Evolutionary conservation across 257 asterid genomes (phyloP), one percentile per base, ranked within the genome.

Genomic region (Buddleja alternifolia): DNA sequence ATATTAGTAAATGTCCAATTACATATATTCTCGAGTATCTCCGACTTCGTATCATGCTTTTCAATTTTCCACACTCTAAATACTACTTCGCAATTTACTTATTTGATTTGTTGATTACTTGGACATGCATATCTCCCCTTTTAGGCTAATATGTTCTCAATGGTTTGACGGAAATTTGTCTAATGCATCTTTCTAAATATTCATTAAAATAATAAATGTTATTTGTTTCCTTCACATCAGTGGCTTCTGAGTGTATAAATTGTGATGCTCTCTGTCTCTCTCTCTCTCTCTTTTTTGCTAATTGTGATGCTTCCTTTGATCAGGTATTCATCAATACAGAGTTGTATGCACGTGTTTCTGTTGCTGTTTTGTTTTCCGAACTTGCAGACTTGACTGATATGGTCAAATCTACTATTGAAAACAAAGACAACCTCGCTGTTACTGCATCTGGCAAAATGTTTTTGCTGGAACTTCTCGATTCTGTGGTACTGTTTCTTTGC

Each of bases 311-410:
- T 78, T 65, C 56, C 24, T 78, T 41, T 77, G 74, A 72, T 80
- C 88, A 89, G 94, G 97, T 75, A 75, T 93, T 90, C 73, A 81
- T 93, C 79, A 93, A 93, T 78, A 90, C 98, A 42, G 98, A 93
- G 77, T 81, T 93, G 69, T 93, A 86, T 86, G 98, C 97, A 44
- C 96, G 98, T 50, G 98, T 93, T 71, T 93, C 97, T 58, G 92
- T 93, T 70, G 95, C 98, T 16, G 97, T 86, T 52, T 61, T 93
- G 79, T 93, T 93, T 78, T 75, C 84, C 75, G 80, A 82, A 75
- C 89, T 93, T 37, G 94, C 94, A 15, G 94, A 84, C 75, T 75
- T 81, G 78, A 87, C 84, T 57, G 78, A 75, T 74, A 44, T 25
- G 63, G 78, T 67, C 54, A 78, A 82, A 39, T 80, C 83, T n/a